Conservation (phyloP, 2,329 filamentous ascomycete species). For the Fusarium nurragi region DNA sequence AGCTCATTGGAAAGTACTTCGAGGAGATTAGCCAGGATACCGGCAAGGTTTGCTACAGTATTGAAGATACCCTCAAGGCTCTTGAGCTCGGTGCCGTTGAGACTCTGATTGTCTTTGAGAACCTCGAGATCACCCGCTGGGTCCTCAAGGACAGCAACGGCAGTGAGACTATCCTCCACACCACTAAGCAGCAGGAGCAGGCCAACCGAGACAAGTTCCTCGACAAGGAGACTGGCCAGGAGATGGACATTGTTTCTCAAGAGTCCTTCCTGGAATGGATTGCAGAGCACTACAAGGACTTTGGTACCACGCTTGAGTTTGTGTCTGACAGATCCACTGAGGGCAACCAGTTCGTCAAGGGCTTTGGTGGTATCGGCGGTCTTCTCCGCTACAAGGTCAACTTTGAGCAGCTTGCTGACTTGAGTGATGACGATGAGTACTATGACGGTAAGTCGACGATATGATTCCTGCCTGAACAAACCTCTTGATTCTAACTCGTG, state of each 20-base stretch:
- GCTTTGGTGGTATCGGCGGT: constrained; percentile 97
- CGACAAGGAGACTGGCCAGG: constrained; percentile 94
- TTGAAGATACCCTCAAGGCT: constrained; percentile 97
- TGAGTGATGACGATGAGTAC: constrained; percentile 94
- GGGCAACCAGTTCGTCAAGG: constrained; percentile 99
- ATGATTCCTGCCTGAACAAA: not conserved
- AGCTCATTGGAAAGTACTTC: constrained; percentile 98
- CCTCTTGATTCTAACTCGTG: constrained; percentile 11
- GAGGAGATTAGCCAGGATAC: constrained; percentile 99
- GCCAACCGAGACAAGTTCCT: constrained; percentile 83
- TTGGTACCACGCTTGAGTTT: constrained; percentile 94
- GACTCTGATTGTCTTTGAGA: constrained; percentile 95
- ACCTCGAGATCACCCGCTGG: constrained; percentile 94
- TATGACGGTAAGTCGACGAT: constrained; percentile 67
- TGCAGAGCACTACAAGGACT: constrained; percentile 97
- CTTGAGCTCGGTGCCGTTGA: constrained; percentile 95
- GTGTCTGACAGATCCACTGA: constrained; percentile 97
- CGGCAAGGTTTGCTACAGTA: constrained; percentile 96
- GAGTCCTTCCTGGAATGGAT: constrained; percentile 99
- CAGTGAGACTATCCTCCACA: constrained; percentile 80
- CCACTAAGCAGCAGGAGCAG: constrained; percentile 80
- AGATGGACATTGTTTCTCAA: constrained; percentile 93
- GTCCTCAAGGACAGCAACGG: constrained; percentile 82
- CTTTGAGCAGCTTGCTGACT: constrained; percentile 97
- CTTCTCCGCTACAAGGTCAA: constrained; percentile 99